Conservation (phyloP, 352 stramenopile species). For the Phytophthora sojae region DNA sequence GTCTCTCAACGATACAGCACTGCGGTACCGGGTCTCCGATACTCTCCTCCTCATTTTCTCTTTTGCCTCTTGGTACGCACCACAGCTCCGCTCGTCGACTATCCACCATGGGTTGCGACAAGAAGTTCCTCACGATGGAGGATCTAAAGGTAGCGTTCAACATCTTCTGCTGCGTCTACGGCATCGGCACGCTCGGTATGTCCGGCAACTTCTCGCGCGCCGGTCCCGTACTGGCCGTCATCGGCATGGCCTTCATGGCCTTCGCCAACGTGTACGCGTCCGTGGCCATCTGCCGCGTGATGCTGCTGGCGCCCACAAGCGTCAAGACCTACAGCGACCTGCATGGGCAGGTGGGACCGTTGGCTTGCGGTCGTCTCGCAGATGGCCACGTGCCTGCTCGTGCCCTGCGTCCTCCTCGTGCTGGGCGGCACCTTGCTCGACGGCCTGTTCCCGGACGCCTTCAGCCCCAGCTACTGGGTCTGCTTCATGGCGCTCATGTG, state of each 20-base stretch:
- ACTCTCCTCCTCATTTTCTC: slow-evolving; percentile 10
- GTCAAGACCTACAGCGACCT: slow-evolving; percentile 46
- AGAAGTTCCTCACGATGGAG: slow-evolving; percentile 24
- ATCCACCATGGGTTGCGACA: slow-evolving; percentile 19
- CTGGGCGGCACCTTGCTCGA: slow-evolving; percentile 29
- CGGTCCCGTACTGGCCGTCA: slow-evolving; percentile 29
- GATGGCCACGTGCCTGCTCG: slow-evolving; percentile 33
- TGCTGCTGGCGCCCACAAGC: slow-evolving; percentile 32
- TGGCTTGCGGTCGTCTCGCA: slow-evolving; percentile 55
- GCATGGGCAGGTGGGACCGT: slow-evolving; percentile 37
- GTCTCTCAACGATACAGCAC: too few species aligned
- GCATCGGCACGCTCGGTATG: slow-evolving; percentile 35
- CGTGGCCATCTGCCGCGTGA: slow-evolving; percentile 40
- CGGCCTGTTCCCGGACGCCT: slow-evolving; percentile 33
- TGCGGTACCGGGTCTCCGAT: neutral
- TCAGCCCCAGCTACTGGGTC: slow-evolving; percentile 42
- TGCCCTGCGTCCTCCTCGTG: slow-evolving; percentile 37
- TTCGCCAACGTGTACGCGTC: slow-evolving; percentile 51
- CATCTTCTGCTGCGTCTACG: slow-evolving; percentile 37
- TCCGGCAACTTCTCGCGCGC: slow-evolving; percentile 30
- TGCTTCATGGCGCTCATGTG: slow-evolving; percentile 49
- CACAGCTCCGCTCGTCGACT: neutral
- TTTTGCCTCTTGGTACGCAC: slow-evolving; percentile 16
- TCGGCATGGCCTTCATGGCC: slow-evolving; percentile 48
- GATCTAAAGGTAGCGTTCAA: slow-evolving; percentile 33